Evolutionary conservation across 2,329 filamentous ascomycete genomes (phyloP), one percentile per base, ranked within the genome.

Genomic region (Fusarium sambucinum): DNA sequence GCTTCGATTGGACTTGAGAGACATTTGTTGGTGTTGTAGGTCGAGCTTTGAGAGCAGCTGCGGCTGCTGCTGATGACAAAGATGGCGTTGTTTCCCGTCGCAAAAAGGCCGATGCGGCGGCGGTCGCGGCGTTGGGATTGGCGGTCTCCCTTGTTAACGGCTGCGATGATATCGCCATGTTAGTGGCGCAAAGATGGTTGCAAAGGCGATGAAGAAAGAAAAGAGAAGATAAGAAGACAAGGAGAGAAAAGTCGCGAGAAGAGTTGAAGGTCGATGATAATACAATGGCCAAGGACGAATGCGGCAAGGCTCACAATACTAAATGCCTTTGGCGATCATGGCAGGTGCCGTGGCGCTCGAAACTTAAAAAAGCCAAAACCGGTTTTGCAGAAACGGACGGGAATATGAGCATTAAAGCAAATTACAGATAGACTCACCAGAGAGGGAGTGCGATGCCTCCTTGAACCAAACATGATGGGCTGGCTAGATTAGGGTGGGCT

Each of bases 1-100:
- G 91, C 82, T 95, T 97, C 8, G 95, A 97, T 79, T 97, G 91
- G 44, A 96, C 88, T 75, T 93, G 89, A 77, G 89, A 90, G 58
- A 97, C 90, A 71, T 90, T 89, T 52, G 90, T 95, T 23, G 93
- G 94, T 4, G 92, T 90, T 52, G 89, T 89, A 12, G 93, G 90
- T 71, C 92, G 88, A 45, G 91, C 92, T 75, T 91, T 90, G 60
- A 98, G 85, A 46, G 94, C 94, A 29, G 94, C 90, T 17, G 93
- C 94, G 9, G 95, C 94, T 14, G 95, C 95, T 9, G 94, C 92
- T 35, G 92, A 90, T 40, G 94, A 96, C 42, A 97, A 85, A 60
- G 88, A 89, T 48, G 41, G 51, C 87, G 72, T 90, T 86, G 72
- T 86, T 78, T 87, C 85, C 75, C 86, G 89, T 72, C 87, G 89